These are phyloP conservation scores for Calonectria fujianensis DNA, from an alignment of 2,329 filamentous ascomycete species.

Conservation along the genomic window DNA sequence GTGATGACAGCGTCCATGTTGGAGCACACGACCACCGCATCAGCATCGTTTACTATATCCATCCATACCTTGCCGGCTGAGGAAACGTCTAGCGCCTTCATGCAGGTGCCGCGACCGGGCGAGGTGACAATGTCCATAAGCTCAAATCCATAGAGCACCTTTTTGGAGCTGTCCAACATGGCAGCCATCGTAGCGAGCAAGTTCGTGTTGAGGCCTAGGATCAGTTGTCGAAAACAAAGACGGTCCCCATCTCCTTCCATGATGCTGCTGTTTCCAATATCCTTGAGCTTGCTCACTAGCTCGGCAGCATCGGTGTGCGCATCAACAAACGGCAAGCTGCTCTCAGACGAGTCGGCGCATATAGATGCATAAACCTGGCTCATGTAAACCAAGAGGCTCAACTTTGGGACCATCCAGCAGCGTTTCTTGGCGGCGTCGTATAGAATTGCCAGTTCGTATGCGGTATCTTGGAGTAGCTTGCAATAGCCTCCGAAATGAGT, in stretches of 20 bases:
- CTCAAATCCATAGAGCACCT: not conserved
- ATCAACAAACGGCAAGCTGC: not conserved
- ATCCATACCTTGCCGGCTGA: not conserved
- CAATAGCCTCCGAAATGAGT: not conserved
- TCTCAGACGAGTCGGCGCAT: not conserved
- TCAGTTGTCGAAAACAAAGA: not conserved
- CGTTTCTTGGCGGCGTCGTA: not conserved
- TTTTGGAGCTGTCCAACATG: not conserved
- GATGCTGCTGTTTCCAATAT: not conserved
- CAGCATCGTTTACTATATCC: not conserved
- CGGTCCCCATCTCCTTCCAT: not conserved
- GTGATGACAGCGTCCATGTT: not conserved
- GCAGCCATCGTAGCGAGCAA: not conserved
- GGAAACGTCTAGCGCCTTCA: not conserved
- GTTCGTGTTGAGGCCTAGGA: not conserved
- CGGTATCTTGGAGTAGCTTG: not conserved
- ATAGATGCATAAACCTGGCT: not conserved
- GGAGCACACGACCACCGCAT: not conserved
- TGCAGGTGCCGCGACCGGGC: not conserved
- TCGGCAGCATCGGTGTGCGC: conserved; percentile 1
- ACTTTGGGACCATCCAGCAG: not conserved
- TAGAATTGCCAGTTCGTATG: not conserved
- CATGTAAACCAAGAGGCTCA: not conserved
- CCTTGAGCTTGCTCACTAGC: not conserved
- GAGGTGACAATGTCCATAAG: conserved; percentile 3